Evolutionary conservation across 208 protist genomes (phyloP), one percentile per base, ranked within the genome.

Genomic region (Endotrypanum monterogeii): DNA sequence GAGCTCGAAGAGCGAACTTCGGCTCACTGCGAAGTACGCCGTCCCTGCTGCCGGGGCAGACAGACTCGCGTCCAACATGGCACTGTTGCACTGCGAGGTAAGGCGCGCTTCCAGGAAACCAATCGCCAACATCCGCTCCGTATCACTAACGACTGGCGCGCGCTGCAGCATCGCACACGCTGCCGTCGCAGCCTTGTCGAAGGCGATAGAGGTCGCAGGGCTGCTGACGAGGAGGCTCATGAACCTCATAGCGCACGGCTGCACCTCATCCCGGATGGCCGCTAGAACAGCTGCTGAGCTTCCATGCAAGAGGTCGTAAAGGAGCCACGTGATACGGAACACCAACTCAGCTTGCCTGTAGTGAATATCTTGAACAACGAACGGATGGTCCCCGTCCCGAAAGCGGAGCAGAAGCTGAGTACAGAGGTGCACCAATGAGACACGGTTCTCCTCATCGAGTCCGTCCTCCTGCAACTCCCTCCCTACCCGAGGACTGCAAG

Each of bases 81-180:
- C 25, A 44, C 18, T 58, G 54, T 6, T 65, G 50, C 37, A 50
- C 39, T 67, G 76, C 20, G 63, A 76, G 52, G 70, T 58, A 37
- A 83, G 66, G 50, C 83, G 80, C 1, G 76, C 80, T 70, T 95
- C 91, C 14, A 95, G 80, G 12, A 95, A 82, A 51, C 83, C 91
- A 3, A 95, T 62, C 23, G 86, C 84, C 60, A 95, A 68, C 67
- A 86, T 86, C 46, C 83, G 79, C 58, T 94, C 85, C 41, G 74
- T 82, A 57, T 91, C 85, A n/a, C 68, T 79, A 32, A 75, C 37
- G 1, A 74, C 55, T 30, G 78, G 73, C 18, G 77, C 78, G 14
- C 79, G 57, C 2, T 60, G 76, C 44, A 95, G 76, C 60, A 92
- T 55, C 62, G 52, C 71, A 71, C 91, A 95, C 41, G 87, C 89